Evolutionary conservation across 495 filamentous ascomycete species (phyloP), one percentile per base, ranked within the genome.

Genomic region (Jackrogersella multiformis): DNA sequence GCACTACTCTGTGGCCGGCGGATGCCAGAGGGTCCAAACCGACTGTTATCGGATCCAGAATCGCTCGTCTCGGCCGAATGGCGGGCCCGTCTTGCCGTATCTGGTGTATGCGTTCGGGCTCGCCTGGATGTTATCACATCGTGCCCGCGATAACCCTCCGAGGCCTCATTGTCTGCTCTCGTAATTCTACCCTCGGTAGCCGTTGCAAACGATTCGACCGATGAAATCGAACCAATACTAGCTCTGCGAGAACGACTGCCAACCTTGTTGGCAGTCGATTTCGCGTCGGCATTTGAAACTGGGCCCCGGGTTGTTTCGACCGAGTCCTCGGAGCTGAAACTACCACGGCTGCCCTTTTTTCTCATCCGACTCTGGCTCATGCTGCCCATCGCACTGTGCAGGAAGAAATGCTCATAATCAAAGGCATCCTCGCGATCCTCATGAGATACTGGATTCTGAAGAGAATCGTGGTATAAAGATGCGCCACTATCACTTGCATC

Each of bases 351-450:
- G 12, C 76, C 77, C 32, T 85, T 79, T 24, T 84, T 80, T 41
- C 73, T 71, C 66, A 78, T 66, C 44, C 77, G 62, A 65, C 78
- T 75, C 60, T 78, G 77, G 61, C 79, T 82, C 69, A 89, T 80
- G 45, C 83, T 90, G n/a, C 92, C 92, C 84, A 96, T 86, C 13
- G 92, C 91, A 70, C 90, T 93, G 73, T 96, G 93, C 9, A 97
- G 84, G 76, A 97, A 97, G 77, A 97, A 96, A 70, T 96, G 87
- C 72, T 98, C 92, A 66, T 99, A 99, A 74, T 97, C 95, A 75
- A 99, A 99, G 5, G 95, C 95, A 74, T 99, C 95, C 68, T 94
- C 90, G 13, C 95, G 91, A 75, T 98, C 94, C 79, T 99, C 95
- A 71, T 99, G 95, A 4, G 84, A 86, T 10, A 86, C 72, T 30